Evolutionary conservation across 768 basidiomycete genomes (phyloP).

Genomic region (Phylloporus scabripes): DNA sequence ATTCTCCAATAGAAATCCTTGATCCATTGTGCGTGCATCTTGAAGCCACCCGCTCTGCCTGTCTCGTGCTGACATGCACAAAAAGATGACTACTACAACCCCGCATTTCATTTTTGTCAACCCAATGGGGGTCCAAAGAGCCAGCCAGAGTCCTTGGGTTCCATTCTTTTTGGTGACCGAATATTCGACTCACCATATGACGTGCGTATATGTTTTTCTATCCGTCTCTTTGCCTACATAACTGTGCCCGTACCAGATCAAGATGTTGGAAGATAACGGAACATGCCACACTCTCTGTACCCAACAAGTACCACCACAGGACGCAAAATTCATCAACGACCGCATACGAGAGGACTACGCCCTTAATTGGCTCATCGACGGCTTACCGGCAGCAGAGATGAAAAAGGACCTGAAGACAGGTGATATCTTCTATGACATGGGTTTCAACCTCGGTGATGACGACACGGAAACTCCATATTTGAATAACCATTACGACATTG

Average conservation of each 20-base stretch:
- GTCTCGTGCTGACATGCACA: slow-evolving; percentile 3
- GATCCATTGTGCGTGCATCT: slow-evolving; percentile 61
- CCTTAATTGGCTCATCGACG: slow-evolving; percentile 92
- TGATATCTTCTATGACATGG: slow-evolving; percentile 90
- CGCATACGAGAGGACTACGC: slow-evolving; percentile 91
- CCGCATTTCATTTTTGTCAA: slow-evolving; percentile 78
- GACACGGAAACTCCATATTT: slow-evolving; percentile 64
- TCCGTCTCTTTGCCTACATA: not conserved
- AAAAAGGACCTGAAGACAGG: slow-evolving; percentile 71
- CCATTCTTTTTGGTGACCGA: slow-evolving; percentile 94
- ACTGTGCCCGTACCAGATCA: slow-evolving; percentile 46
- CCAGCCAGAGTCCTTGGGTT: slow-evolving; percentile 83
- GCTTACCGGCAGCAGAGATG: slow-evolving; percentile 91
- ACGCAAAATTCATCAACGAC: slow-evolving; percentile 86
- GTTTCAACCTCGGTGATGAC: slow-evolving; percentile 84
- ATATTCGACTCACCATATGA: slow-evolving; percentile 90
- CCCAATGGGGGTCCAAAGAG: slow-evolving; percentile 68
- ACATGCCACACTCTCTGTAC: slow-evolving; percentile 76
- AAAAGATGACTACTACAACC: slow-evolving; percentile 90
- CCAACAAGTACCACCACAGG: slow-evolving; percentile 53
- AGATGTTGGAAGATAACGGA: slow-evolving; percentile 70
- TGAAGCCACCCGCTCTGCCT: not conserved
- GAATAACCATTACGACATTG: slow-evolving; percentile 92
- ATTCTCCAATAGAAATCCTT: slow-evolving; percentile 65
- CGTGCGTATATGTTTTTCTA: slow-evolving; percentile 38